These are phyloP conservation scores for Dacryopinax primogenitus DNA, from an alignment of 768 basidiomycete species.

Conservation along the genomic window DNA sequence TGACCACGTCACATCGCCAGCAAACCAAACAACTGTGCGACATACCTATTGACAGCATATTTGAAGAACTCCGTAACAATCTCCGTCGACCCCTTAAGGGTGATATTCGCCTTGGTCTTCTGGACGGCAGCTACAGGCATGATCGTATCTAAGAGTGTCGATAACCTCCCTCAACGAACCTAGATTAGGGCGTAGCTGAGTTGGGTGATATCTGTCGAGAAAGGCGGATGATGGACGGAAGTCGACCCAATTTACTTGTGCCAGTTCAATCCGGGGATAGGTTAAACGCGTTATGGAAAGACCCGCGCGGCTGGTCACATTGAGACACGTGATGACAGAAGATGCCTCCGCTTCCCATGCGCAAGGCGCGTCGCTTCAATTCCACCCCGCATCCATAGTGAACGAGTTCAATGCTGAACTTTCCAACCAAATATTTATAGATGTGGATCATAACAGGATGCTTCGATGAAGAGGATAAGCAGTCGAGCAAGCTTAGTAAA, in stretches of 20 bases:
- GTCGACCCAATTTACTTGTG: too few species aligned
- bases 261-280: too few species aligned
- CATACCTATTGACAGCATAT: constrained; percentile 94
- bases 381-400: not conserved
- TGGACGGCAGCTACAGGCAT: not conserved
- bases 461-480: constrained; percentile 5
- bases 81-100: constrained; percentile 85
- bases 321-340: too few species aligned
- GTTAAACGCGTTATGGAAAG: too few species aligned
- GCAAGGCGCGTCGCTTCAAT: too few species aligned
- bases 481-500: not conserved
- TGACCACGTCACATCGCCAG: not conserved
- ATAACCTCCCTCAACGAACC: not conserved
- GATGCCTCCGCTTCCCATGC: too few species aligned
- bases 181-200: not conserved
- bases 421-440: too few species aligned
- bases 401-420: too few species aligned
- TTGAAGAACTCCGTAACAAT: constrained; percentile 99
- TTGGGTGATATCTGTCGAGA: not conserved
- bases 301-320: too few species aligned
- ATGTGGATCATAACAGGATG: constrained; percentile 6
- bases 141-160: too few species aligned
- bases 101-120: constrained; percentile 39
- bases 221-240: too few species aligned
- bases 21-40: constrained; percentile 12